Percentiles rank a stretch among this genome's conserved stretches.
These are phyloP conservation scores for Brassica rapa DNA, from an alignment of 345 rosid genomes.

Conservation along the genomic window DNA sequence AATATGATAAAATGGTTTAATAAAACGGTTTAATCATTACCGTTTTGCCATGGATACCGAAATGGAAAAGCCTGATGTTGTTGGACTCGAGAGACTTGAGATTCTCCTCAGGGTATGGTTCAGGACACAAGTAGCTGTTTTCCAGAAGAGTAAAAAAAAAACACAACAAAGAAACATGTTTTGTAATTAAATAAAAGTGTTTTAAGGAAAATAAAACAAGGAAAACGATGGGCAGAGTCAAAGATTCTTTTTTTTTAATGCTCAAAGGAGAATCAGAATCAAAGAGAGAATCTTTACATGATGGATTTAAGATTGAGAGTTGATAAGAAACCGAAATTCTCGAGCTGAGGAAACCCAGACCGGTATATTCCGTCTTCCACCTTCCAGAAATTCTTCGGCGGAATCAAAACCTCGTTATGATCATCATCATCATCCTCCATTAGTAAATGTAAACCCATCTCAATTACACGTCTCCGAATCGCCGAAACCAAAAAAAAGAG, in stretches of 20 bases:
- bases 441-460: slow-evolving; percentile 43
- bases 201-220: slow-evolving; percentile 1
- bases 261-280: slow-evolving; percentile 12
- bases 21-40: slow-evolving; percentile 38
- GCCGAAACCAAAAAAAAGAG: background rate
- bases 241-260: background rate
- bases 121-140: slow-evolving; percentile 77
- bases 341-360: slow-evolving; percentile 65
- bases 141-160: slow-evolving; percentile 1
- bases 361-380: slow-evolving; percentile 83
- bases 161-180: slow-evolving; percentile 15
- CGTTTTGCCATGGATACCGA: slow-evolving; percentile 82
- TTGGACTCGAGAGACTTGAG: slow-evolving; percentile 55
- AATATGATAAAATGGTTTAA: too few relatives aligned
- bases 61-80: slow-evolving; percentile 67
- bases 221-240: slow-evolving; percentile 10
- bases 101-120: slow-evolving; percentile 77
- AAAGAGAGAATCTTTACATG: slow-evolving; percentile 49
- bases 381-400: slow-evolving; percentile 75
- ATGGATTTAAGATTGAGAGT: slow-evolving; percentile 78
- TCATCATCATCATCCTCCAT: slow-evolving; percentile 40
- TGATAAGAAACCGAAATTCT: slow-evolving; percentile 58
- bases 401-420: slow-evolving; percentile 39
- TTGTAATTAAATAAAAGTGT: slow-evolving; percentile 10
- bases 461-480: background rate